Conservation (phyloP, 1,284 basidiomycete genomes). For the Sporisorium graminicola region DNA sequence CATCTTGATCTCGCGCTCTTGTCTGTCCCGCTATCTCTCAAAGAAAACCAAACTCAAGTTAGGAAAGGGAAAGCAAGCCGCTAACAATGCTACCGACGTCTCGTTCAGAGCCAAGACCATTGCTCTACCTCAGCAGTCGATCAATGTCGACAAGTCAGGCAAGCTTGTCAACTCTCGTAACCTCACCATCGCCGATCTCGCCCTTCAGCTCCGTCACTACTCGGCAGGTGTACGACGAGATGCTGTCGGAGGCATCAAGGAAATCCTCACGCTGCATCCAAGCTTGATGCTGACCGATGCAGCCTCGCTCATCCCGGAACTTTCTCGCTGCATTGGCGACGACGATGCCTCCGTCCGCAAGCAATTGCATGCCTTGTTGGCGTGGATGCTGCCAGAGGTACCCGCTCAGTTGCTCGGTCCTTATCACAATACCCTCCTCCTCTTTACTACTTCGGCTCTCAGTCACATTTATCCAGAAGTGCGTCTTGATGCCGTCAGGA, state of each 20-base stretch:
- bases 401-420: conserved; percentile 75
- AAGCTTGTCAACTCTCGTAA: conserved; percentile 70
- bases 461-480: conserved; percentile 96
- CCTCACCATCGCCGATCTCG: conserved; percentile 82
- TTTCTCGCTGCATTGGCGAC: conserved; percentile 78
- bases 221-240: conserved; percentile 82
- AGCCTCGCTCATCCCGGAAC: conserved; percentile 77
- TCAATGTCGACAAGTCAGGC: conserved; percentile 58
- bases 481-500: conserved; percentile 86
- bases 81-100: conserved; percentile 90
- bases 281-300: conserved; percentile 75
- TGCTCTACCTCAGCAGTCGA: conserved; percentile 58
- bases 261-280: conserved; percentile 80
- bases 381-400: conserved; percentile 80
- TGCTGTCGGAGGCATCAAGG: conserved; percentile 83
- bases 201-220: conserved; percentile 86
- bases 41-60: conserved; percentile 97
- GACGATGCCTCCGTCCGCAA: conserved; percentile 75
- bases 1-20: too few species aligned
- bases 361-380: conserved; percentile 72
- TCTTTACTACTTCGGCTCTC: conserved; percentile 89
- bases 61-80: conserved; percentile 88
- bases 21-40: not conserved
- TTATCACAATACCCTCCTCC: conserved; percentile 79
- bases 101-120: conserved; percentile 86